Percentiles rank a stretch among this genome's conserved stretches.
phyloP scores from a whole-genome alignment of 2,329 filamentous ascomycete genomes.

The Helminthosporium solani region DNA sequence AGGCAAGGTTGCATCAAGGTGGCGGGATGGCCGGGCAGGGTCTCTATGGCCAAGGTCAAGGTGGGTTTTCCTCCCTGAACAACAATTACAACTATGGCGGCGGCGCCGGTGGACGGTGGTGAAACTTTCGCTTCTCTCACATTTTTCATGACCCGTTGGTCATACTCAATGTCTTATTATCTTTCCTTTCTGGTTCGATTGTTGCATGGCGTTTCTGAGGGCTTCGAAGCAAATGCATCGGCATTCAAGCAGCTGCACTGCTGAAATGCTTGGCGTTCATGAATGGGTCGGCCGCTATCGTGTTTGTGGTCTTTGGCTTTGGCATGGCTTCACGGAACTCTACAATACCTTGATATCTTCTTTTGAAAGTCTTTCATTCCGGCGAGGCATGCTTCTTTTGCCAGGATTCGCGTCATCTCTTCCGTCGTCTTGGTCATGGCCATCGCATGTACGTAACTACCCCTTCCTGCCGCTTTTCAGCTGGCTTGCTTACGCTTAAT shows the following conservation, averaged over 20 bases:
- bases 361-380: conserved; percentile 29
- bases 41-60: conserved; percentile 83
- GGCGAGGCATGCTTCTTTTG: conserved; percentile 38
- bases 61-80: conserved; percentile 93
- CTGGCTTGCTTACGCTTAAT: conserved; percentile 46
- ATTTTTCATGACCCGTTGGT: conserved; percentile 29
- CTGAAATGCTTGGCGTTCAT: conserved; percentile 42
- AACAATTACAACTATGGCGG: conserved; percentile 55
- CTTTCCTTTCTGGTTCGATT: conserved; percentile 27
- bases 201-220: conserved; percentile 41
- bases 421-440: conserved; percentile 50
- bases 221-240: conserved; percentile 41
- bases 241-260: conserved; percentile 34
- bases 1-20: conserved; percentile 93
- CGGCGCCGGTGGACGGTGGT: conserved; percentile 42
- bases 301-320: conserved; percentile 27
- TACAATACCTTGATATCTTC: conserved; percentile 34
- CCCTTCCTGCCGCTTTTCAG: conserved; percentile 41
- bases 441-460: conserved; percentile 48
- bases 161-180: conserved; percentile 36
- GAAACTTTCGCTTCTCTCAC: conserved; percentile 33
- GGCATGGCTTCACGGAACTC: conserved; percentile 36
- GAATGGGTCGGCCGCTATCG: conserved; percentile 30
- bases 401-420: conserved; percentile 40
- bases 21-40: conserved; percentile 79